Conservation (phyloP, 169 alveolate species). For the Perkinsus marinus region DNA sequence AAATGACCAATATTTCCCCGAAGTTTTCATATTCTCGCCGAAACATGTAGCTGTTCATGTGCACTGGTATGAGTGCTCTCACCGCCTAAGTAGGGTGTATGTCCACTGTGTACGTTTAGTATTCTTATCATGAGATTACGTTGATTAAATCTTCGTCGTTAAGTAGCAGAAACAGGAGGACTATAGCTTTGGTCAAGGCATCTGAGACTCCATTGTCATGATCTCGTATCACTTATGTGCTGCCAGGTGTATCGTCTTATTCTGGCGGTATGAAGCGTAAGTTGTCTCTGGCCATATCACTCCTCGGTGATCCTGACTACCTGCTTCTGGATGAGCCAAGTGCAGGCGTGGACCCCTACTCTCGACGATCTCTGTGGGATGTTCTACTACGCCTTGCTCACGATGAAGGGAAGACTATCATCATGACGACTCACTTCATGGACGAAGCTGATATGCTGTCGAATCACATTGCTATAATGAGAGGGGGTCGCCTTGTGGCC, state of each 20-base stretch:
- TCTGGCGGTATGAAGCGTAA: constrained; percentile 73
- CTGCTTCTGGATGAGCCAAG: constrained; percentile 74
- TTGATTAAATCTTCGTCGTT: too few relatives aligned
- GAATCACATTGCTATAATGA: constrained; percentile 48
- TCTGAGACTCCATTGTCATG: constrained; percentile 44
- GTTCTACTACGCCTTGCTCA: constrained; percentile 38
- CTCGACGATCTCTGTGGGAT: constrained; percentile 71
- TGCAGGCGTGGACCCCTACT: constrained; percentile 79
- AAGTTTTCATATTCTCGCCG: too few relatives aligned
- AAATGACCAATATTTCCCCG: too few relatives aligned
- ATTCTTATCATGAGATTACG: too few relatives aligned
- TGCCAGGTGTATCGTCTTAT: constrained; percentile 11
- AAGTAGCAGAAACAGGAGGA: too few relatives aligned
- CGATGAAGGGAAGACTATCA: constrained; percentile 59
- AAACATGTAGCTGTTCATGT: too few relatives aligned
- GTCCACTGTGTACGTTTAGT: too few relatives aligned
- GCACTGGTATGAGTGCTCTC: too few relatives aligned
- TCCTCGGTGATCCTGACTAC: constrained; percentile 68
- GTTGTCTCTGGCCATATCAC: constrained; percentile 63
- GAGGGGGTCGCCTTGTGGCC: constrained; percentile 41
- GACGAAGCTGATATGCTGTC: constrained; percentile 52
- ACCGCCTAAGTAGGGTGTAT: too few relatives aligned
- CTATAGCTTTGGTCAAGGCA: too few relatives aligned
- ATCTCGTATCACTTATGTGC: constrained; percentile 47
- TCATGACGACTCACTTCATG: constrained; percentile 74